Conservation (phyloP, 2,329 filamentous ascomycete genomes). For the Scedosporium dehoogii region DNA sequence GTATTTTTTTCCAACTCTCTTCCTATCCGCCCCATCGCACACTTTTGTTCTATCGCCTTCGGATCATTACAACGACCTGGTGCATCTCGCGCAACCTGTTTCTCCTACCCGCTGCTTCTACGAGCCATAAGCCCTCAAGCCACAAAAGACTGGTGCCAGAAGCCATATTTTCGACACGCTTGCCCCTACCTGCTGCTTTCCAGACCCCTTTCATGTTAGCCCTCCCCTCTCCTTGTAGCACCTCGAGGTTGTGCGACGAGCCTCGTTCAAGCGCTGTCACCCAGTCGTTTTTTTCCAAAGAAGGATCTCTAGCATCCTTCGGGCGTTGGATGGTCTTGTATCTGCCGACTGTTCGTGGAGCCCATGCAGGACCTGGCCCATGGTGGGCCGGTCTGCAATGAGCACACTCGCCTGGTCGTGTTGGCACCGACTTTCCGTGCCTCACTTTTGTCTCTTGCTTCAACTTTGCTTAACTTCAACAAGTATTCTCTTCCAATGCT, state of each 20-base stretch:
- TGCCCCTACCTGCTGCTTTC: neutral
- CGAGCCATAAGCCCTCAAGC: neutral
- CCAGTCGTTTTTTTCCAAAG: neutral
- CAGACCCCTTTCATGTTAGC: neutral
- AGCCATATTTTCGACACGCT: conserved; percentile 3
- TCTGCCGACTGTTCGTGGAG: neutral
- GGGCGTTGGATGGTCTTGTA: neutral
- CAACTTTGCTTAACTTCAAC: neutral
- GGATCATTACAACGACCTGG: neutral
- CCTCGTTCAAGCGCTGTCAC: neutral
- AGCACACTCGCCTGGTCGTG: neutral
- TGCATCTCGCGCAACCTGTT: neutral
- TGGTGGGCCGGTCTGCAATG: neutral
- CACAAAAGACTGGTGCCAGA: neutral
- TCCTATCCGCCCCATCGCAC: neutral
- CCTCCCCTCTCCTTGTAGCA: conserved; percentile 6
- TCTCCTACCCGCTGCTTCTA: neutral
- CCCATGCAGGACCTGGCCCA: no score
- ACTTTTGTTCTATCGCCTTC: neutral
- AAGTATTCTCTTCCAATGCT: neutral
- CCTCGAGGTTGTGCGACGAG: neutral
- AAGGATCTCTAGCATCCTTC: neutral
- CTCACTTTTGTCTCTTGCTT: neutral
- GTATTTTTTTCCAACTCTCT: neutral
- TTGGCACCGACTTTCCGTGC: neutral